Evolutionary conservation across 2,329 filamentous ascomycete genomes (phyloP), one percentile per base, ranked within the genome.

Genomic region (Verticillium alfalfae): DNA sequence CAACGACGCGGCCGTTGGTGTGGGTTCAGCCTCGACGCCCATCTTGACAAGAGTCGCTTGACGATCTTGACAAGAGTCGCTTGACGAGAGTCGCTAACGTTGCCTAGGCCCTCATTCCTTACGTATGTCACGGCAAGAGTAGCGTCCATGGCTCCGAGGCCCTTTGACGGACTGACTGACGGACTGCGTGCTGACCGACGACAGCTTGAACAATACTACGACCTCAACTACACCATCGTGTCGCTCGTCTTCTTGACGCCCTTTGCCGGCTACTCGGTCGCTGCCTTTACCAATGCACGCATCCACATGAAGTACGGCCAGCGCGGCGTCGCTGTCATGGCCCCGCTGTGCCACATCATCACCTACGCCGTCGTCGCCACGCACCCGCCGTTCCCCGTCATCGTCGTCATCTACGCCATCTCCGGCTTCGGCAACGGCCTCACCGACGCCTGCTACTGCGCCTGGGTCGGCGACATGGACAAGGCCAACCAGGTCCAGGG

Each of bases 371-470:
- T 87, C 37, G 78, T 88, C 18, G 79, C 82, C 2, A 18, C 54
- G 13, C 26, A 34, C 54, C 54, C 54, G 54, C 87, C 86, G 0
- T 90, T 85, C 63, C 85, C 86, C 0, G 85, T 85, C 0, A 76
- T 91, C 0, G 83, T 89, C 2, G 72, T 89, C 3, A 79, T 84
- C 55, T 88, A 87, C 68, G 82, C 84, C 54, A 71, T 91, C 13
- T 84, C 85, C 7, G 88, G 88, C 0, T 86, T 90, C 52, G 88
- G 88, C 0, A 90, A 89, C 66, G 88, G 88, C 0, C 70, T 90
- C 0, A 79, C 81, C 0, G 87, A 83, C 61, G 80, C 77, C 0
- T 80, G 74, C 15, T 83, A 80, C 68, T 79, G 78, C 63, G 78
- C 79, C 0, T 82, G 79, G 79, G 71, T 81, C 7, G 89, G 88